Evolutionary conservation across 345 rosid species (phyloP).

Genomic region (Bruguiera sexangula): DNA sequence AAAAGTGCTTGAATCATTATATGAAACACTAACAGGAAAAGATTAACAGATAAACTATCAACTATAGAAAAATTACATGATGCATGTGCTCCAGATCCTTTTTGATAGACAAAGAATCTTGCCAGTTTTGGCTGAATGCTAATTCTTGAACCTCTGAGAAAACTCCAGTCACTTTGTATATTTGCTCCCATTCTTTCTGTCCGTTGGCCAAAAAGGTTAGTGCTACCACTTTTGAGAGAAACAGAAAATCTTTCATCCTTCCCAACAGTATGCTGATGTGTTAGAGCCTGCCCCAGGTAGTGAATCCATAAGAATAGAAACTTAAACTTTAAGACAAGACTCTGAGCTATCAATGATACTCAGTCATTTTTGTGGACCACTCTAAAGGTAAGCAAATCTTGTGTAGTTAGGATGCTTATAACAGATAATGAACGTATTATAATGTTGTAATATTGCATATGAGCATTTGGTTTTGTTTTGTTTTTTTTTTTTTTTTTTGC

Average conservation of each 20-base stretch:
- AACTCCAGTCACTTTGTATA: conserved; percentile 46
- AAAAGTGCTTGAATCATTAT: background rate
- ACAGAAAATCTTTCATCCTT: conserved; percentile 25
- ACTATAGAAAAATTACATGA: conserved; percentile 54
- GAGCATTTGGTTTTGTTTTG: too few relatives aligned
- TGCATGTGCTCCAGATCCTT: conserved; percentile 44
- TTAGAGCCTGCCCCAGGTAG: conserved; percentile 28
- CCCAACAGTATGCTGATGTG: conserved; percentile 17
- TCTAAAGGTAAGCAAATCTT: background rate
- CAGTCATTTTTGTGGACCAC: background rate
- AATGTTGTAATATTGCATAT: background rate
- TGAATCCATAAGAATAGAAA: conserved; percentile 34
- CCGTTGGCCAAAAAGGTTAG: conserved; percentile 23
- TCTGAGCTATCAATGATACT: conserved; percentile 2
- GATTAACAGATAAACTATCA: background rate
- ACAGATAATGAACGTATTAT: background rate
- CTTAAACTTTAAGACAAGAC: conserved; percentile 13
- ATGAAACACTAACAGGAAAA: background rate
- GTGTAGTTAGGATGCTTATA: background rate
- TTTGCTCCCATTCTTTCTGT: conserved; percentile 27
- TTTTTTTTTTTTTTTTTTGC: too few relatives aligned
- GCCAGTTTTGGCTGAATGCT: conserved; percentile 26
- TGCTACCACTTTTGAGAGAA: conserved; percentile 24
- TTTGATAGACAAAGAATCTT: conserved; percentile 22
- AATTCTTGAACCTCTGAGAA: conserved; percentile 54